Evolutionary conservation across 768 basidiomycete species (phyloP).

Genomic region (Auriscalpium orientale): DNA sequence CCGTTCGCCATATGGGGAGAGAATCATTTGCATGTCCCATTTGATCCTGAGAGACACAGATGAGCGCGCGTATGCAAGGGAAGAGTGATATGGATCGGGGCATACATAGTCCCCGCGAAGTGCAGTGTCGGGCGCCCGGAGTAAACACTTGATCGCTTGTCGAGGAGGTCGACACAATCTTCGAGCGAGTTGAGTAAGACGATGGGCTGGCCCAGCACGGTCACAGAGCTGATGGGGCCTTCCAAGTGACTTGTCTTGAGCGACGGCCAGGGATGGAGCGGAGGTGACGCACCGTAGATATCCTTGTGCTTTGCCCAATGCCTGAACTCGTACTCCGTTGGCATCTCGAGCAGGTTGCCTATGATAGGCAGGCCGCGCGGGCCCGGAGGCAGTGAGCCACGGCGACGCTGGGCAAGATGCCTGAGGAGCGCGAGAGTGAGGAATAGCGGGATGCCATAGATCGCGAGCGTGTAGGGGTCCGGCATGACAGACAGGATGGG

Average conservation of each 20-base stretch:
- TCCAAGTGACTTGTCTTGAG: neutral
- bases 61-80: neutral
- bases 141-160: slow-evolving; percentile 6
- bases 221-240: slow-evolving; percentile 7
- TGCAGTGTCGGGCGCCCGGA: slow-evolving; percentile 4
- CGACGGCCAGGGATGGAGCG: no score
- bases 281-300: neutral
- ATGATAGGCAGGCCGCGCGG: slow-evolving; percentile 5
- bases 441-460: no score
- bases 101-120: slow-evolving; percentile 7
- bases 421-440: no score
- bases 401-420: no score
- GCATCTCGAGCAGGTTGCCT: slow-evolving; percentile 3
- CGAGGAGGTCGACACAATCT: slow-evolving; percentile 5
- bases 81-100: neutral
- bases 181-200: slow-evolving; percentile 6
- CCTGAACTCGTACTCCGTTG: slow-evolving; percentile 1
- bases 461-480: no score
- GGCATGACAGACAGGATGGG: no score
- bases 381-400: slow-evolving; percentile 2
- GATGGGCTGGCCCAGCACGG: slow-evolving; percentile 3
- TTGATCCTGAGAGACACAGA: neutral
- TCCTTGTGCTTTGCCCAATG: slow-evolving; percentile 7
- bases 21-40: slow-evolving; percentile 7
- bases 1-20: slow-evolving; percentile 1